Evolutionary conservation across 2,329 filamentous ascomycete genomes (phyloP).

Genomic region (Fusarium sp.): DNA sequence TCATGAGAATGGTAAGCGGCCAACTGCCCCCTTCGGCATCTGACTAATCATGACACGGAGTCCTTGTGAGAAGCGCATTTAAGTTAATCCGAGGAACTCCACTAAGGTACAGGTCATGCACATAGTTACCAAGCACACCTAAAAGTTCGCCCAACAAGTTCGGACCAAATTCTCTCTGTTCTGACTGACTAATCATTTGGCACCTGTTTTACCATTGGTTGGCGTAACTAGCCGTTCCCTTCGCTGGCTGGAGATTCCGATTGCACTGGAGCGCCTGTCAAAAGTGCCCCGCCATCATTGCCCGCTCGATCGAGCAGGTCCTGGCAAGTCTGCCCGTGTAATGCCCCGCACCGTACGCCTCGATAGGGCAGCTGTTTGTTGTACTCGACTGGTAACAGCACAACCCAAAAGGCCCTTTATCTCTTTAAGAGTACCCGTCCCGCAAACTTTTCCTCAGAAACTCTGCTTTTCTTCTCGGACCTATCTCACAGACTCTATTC

Average conservation of each 20-base stretch:
- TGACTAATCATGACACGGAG: conserved; percentile 27
- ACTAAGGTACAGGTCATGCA: neutral
- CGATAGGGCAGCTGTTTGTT: conserved; percentile 43
- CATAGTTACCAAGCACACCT: neutral
- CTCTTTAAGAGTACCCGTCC: conserved; percentile 33
- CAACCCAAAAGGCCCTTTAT: conserved; percentile 39
- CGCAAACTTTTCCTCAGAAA: conserved; percentile 23
- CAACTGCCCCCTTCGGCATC: neutral
- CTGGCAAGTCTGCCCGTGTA: conserved; percentile 38
- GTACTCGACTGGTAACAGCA: conserved; percentile 34
- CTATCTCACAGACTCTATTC: conserved; percentile 64
- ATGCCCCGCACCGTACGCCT: conserved; percentile 59
- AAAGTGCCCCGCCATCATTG: conserved; percentile 42
- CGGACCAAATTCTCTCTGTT: conserved; percentile 8
- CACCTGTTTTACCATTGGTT: conserved; percentile 38
- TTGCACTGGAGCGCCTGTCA: neutral
- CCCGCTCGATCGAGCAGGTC: conserved; percentile 40
- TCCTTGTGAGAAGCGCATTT: neutral
- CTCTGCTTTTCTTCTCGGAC: conserved; percentile 44
- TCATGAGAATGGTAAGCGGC: conserved; percentile 11
- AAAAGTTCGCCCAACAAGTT: neutral
- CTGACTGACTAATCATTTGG: conserved; percentile 37
- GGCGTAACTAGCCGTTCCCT: conserved; percentile 43
- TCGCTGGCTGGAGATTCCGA: neutral
- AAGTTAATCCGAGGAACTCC: conserved; percentile 23